Conservation (phyloP, 345 rosid species). For the Camelina neglecta region DNA sequence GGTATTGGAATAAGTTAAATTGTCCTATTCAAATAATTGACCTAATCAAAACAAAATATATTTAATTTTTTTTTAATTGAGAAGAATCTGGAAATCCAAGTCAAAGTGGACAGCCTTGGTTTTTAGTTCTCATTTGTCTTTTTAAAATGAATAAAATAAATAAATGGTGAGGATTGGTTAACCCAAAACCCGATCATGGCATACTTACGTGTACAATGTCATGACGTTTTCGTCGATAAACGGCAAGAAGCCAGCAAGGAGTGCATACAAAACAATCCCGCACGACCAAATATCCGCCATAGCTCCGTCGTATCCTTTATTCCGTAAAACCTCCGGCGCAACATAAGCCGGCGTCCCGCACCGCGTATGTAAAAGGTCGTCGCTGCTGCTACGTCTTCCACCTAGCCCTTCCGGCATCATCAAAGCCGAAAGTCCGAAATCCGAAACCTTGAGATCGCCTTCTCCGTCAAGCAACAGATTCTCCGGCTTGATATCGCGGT, state of each 20-base stretch:
- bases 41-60: neutral
- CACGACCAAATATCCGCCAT: constrained; percentile 92
- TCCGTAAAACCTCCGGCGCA: constrained; percentile 87
- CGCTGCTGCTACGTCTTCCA: constrained; percentile 49
- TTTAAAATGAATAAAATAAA: neutral
- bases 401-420: constrained; percentile 68
- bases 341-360: constrained; percentile 92
- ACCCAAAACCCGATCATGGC: neutral
- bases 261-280: constrained; percentile 77
- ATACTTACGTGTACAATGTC: constrained; percentile 57
- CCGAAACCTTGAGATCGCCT: constrained; percentile 71
- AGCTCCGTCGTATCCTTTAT: constrained; percentile 86
- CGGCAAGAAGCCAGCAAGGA: constrained; percentile 73
- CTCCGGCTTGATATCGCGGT: constrained; percentile 90
- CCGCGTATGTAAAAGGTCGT: constrained; percentile 79
- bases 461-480: constrained; percentile 72
- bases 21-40: neutral
- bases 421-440: constrained; percentile 81
- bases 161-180: neutral
- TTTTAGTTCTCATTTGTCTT: neutral
- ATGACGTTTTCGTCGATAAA: constrained; percentile 75
- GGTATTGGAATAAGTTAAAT: neutral
- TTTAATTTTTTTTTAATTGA: neutral
- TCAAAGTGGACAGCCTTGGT: neutral
- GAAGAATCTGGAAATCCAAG: neutral